phyloP scores from a whole-genome alignment of 1,284 basidiomycete species.

The Prillingera fragicola region DNA sequence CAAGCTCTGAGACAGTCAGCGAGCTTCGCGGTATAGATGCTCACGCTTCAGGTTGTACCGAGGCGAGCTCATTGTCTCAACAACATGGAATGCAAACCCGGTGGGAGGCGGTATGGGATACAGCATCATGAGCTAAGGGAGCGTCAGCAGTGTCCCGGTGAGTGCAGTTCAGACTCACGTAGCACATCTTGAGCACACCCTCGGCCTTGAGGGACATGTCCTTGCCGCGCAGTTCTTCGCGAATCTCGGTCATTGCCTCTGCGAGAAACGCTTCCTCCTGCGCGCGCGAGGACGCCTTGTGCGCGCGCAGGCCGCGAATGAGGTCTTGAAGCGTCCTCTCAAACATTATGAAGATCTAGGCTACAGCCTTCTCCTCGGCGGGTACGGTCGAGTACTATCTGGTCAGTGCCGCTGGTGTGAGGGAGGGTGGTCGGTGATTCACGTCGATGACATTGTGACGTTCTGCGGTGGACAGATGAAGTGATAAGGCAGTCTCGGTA shows the following conservation, averaged over 20 bases:
- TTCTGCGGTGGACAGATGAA: too few species aligned
- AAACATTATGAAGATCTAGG: too few species aligned
- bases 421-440: too few species aligned
- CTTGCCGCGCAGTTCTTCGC: conserved; percentile 81
- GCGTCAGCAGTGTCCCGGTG: background rate
- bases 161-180: conserved; percentile 58
- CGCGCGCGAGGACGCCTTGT: conserved; percentile 45
- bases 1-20: conserved; percentile 56
- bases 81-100: conserved; percentile 72
- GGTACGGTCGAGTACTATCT: too few species aligned
- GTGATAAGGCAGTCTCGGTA: too few species aligned
- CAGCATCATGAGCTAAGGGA: conserved; percentile 49
- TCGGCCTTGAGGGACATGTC: conserved; percentile 97
- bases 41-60: conserved; percentile 77
- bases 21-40: conserved; percentile 9
- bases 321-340: conserved; percentile 88
- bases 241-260: conserved; percentile 62
- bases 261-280: conserved; percentile 50
- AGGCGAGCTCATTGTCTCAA: conserved; percentile 95
- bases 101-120: conserved; percentile 51
- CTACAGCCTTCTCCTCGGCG: too few species aligned
- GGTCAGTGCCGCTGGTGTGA: too few species aligned
- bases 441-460: too few species aligned
- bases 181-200: conserved; percentile 92
- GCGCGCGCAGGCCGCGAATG: conserved; percentile 74